These are phyloP conservation scores for Hyphopichia khmerensis DNA, from an alignment of 1,139 yeast genomes.

Conservation along the genomic window DNA sequence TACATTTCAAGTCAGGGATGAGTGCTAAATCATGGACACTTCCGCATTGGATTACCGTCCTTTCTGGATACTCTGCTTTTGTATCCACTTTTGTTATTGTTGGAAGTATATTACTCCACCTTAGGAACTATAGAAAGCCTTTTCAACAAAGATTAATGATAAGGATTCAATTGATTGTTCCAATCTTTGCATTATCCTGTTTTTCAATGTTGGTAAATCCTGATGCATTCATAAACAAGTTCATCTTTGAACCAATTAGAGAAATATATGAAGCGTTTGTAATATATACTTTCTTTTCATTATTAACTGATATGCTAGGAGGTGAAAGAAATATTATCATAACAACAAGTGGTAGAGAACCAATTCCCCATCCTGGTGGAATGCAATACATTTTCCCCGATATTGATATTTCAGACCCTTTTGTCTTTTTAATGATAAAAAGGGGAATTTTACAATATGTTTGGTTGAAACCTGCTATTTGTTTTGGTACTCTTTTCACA, in stretches of 20 bases:
- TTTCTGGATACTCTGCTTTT: slow-evolving; percentile 35
- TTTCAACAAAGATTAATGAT: slow-evolving; percentile 83
- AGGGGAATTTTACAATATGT: slow-evolving; percentile 91
- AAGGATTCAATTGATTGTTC: slow-evolving; percentile 72
- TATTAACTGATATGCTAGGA: slow-evolving; percentile 80
- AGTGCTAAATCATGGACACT: slow-evolving; percentile 10
- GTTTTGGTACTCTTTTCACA: slow-evolving; percentile 53
- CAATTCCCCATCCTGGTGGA: slow-evolving; percentile 71
- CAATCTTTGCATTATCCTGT: slow-evolving; percentile 56
- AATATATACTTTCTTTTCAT: slow-evolving; percentile 85
- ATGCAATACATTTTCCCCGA: slow-evolving; percentile 47
- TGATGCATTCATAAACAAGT: slow-evolving; percentile 32
- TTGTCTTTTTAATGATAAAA: slow-evolving; percentile 71
- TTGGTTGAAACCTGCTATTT: slow-evolving; percentile 86
- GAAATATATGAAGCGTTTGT: slow-evolving; percentile 97
- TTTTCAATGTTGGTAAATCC: slow-evolving; percentile 50
- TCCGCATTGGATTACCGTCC: slow-evolving; percentile 33
- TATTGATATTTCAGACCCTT: slow-evolving; percentile 85
- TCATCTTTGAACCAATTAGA: slow-evolving; percentile 68
- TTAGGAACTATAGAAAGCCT: slow-evolving; percentile 78
- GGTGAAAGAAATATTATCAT: slow-evolving; percentile 87
- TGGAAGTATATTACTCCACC: slow-evolving; percentile 31
- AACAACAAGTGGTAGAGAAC: slow-evolving; percentile 69
- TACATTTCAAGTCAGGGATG: no score
- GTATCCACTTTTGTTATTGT: slow-evolving; percentile 33